These are phyloP conservation scores for Danielia oregonensis DNA, from an alignment of 805 yeast genomes.

Conservation along the genomic window DNA sequence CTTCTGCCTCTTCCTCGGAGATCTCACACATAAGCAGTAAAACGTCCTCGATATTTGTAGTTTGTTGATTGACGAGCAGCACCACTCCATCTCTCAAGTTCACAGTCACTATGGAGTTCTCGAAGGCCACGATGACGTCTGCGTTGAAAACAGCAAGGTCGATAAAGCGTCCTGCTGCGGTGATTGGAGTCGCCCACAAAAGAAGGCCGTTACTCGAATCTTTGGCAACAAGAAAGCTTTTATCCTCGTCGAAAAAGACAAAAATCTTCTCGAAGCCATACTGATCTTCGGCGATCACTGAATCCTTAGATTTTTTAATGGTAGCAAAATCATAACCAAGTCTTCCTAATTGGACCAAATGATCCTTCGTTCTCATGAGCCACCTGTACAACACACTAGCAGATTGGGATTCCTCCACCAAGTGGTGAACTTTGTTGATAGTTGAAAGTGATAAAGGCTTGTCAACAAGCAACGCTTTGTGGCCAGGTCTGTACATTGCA, in stretches of 20 bases:
- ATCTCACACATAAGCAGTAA: background rate
- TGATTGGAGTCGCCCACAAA: slow-evolving; percentile 6
- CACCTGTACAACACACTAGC: slow-evolving; percentile 22
- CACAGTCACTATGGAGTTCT: slow-evolving; percentile 7
- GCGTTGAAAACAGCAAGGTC: slow-evolving; percentile 6
- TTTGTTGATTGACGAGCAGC: background rate
- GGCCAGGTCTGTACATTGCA: too few species aligned
- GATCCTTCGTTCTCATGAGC: slow-evolving; percentile 28
- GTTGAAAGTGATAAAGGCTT: slow-evolving; percentile 27
- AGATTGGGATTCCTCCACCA: slow-evolving; percentile 26
- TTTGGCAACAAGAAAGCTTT: slow-evolving; percentile 1
- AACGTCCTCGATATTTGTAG: slow-evolving; percentile 4
- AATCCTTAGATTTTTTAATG: background rate
- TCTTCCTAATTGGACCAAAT: slow-evolving; percentile 34
- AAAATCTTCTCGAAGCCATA: slow-evolving; percentile 33
- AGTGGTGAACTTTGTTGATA: slow-evolving; percentile 27
- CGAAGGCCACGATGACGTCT: slow-evolving; percentile 9
- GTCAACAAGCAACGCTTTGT: slow-evolving; percentile 24
- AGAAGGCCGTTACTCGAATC: background rate
- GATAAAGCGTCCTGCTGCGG: slow-evolving; percentile 7
- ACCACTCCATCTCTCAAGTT: slow-evolving; percentile 13
- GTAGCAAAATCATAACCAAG: too few species aligned
- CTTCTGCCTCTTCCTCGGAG: slow-evolving; percentile 1
- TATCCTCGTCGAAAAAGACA: slow-evolving; percentile 21
- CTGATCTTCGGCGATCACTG: slow-evolving; percentile 13